Conservation (phyloP, 345 rosid genomes). For the Lenwebbia sp. region DNA sequence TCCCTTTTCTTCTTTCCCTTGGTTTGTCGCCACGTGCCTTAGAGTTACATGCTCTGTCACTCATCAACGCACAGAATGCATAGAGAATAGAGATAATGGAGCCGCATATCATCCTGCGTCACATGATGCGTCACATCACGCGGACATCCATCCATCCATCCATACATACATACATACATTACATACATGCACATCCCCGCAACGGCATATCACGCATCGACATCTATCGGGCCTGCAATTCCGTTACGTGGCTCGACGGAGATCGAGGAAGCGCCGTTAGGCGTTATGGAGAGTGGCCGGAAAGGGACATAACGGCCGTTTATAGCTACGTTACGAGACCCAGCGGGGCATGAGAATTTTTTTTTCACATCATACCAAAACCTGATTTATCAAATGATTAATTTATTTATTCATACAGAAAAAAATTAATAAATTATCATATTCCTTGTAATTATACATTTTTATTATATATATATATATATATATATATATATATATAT, state of each 20-base stretch:
- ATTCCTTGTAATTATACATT: no score
- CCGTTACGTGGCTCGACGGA: neutral
- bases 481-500: no score
- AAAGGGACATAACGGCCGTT: no score
- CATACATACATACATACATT: neutral
- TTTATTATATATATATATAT: no score
- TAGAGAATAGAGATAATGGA: neutral
- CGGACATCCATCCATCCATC: neutral
- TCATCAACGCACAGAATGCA: neutral
- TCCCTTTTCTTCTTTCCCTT: neutral
- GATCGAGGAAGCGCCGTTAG: neutral
- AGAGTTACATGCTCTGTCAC: neutral
- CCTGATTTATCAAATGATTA: no score
- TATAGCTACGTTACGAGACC: neutral
- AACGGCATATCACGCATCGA: neutral
- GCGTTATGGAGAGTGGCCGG: neutral
- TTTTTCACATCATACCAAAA: neutral
- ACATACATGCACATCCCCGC: neutral
- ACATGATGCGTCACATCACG: neutral
- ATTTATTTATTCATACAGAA: no score
- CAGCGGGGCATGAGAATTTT: neutral
- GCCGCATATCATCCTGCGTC: neutral
- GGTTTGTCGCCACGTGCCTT: neutral
- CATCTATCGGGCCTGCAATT: neutral
- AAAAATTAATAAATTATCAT: no score